These are phyloP conservation scores for Aureobasidium melanogenum DNA, from an alignment of 2,329 filamentous ascomycete genomes.

Conservation along the genomic window DNA sequence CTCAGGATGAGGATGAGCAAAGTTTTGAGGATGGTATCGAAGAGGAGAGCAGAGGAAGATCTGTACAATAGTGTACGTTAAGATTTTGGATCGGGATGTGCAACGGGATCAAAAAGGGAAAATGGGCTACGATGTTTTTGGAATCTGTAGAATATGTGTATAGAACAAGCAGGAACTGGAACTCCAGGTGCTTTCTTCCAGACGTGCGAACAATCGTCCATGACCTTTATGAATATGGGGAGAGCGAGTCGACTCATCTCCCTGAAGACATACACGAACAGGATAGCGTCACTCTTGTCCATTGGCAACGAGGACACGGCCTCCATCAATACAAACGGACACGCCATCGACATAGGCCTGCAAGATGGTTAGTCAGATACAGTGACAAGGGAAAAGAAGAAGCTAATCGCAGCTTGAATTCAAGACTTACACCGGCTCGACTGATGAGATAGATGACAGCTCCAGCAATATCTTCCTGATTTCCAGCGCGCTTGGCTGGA, in stretches of 20 bases:
- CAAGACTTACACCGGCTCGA: conserved; percentile 30
- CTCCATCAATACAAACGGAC: conserved; percentile 34
- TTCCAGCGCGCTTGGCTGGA: conserved; percentile 29
- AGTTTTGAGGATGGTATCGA: conserved; percentile 15
- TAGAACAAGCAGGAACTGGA: background rate
- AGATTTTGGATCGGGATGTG: too few relatives aligned
- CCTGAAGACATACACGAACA: too few relatives aligned
- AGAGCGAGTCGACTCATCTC: too few relatives aligned
- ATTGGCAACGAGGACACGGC: conserved; percentile 33
- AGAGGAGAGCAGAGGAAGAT: conserved; percentile 17
- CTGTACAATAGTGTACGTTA: background rate
- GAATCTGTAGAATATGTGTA: background rate
- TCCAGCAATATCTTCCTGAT: conserved; percentile 35
- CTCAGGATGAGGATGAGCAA: conserved; percentile 29
- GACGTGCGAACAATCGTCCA: too few relatives aligned
- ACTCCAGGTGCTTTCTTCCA: too few relatives aligned
- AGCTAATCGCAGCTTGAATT: too few relatives aligned
- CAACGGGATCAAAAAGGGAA: background rate
- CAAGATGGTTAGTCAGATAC: background rate
- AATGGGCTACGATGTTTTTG: background rate
- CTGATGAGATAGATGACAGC: conserved; percentile 35
- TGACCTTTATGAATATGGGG: too few relatives aligned
- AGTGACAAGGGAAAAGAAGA: background rate
- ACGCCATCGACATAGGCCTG: conserved; percentile 34
- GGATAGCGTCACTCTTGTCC: conserved; percentile 18